Evolutionary conservation across 208 protist genomes (phyloP).

Genomic region (Trypanosoma mega): DNA sequence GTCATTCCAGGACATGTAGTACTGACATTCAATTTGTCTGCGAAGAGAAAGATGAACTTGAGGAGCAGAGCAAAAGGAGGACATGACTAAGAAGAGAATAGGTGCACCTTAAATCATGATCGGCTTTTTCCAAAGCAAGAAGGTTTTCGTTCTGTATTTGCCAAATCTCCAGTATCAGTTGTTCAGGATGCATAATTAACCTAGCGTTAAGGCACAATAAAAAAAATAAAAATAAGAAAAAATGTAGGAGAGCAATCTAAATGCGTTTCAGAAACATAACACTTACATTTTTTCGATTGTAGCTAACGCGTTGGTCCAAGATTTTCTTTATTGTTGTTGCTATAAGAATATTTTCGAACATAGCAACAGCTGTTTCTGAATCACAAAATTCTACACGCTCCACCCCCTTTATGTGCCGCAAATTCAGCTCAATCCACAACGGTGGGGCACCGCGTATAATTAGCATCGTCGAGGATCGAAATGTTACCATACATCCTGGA

Average conservation of each 20-base stretch:
- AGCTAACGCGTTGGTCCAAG: conserved; percentile 30
- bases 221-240: conserved; percentile 20
- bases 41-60: conserved; percentile 5
- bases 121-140: conserved; percentile 19
- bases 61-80: conserved; percentile 7
- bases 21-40: not conserved
- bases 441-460: conserved; percentile 53
- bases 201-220: conserved; percentile 12
- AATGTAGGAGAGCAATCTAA: conserved; percentile 14
- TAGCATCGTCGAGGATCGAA: conserved; percentile 35
- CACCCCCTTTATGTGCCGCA: conserved; percentile 50
- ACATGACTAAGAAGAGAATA: conserved; percentile 23
- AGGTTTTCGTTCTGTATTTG: conserved; percentile 23
- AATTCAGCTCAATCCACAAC: conserved; percentile 48
- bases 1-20: not conserved
- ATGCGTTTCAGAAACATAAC: conserved; percentile 41
- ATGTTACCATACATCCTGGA: conserved; percentile 53
- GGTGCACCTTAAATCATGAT: conserved; percentile 11
- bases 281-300: conserved; percentile 28
- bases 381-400: conserved; percentile 36
- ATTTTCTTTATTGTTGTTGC: conserved; percentile 25
- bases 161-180: conserved; percentile 21
- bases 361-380: conserved; percentile 44
- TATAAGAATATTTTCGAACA: conserved; percentile 24
- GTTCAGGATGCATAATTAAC: conserved; percentile 20